phyloP scores from a whole-genome alignment of 2,329 filamentous ascomycete genomes.

The Aspergillus japonicus region DNA sequence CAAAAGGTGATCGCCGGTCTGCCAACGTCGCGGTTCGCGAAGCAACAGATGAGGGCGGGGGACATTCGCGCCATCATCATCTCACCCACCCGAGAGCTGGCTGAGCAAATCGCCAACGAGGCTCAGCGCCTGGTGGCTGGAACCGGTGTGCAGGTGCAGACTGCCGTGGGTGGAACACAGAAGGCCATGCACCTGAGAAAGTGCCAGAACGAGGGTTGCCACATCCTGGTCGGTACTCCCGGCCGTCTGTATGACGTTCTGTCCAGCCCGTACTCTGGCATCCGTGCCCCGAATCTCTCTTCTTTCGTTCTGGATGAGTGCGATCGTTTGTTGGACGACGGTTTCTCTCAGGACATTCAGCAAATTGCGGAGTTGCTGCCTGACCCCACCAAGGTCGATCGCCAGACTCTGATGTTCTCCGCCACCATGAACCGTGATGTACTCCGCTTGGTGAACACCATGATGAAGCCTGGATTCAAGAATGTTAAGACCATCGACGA shows the following conservation, averaged over 20 bases:
- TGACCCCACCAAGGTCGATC: constrained; percentile 58
- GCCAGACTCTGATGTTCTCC: constrained; percentile 93
- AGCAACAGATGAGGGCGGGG: constrained; percentile 22
- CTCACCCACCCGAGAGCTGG: constrained; percentile 63
- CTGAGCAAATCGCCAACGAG: constrained; percentile 67
- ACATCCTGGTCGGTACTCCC: constrained; percentile 86
- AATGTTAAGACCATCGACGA: constrained; percentile 85
- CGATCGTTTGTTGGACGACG: constrained; percentile 64
- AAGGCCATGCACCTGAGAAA: constrained; percentile 67
- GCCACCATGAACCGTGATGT: constrained; percentile 87
- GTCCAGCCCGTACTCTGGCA: constrained; percentile 60
- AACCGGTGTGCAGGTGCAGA: constrained; percentile 68
- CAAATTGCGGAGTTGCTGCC: constrained; percentile 65
- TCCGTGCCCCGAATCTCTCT: constrained; percentile 62
- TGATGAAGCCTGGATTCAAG: constrained; percentile 80
- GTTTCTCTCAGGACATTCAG: constrained; percentile 66
- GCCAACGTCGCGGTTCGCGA: constrained; percentile 46
- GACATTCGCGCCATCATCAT: constrained; percentile 62
- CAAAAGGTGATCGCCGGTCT: constrained; percentile 73
- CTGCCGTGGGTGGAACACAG: constrained; percentile 87
- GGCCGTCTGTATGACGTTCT: constrained; percentile 83
- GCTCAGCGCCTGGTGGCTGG: constrained; percentile 64
- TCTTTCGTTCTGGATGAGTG: constrained; percentile 66
- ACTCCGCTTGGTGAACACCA: constrained; percentile 71
- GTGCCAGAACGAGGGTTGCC: constrained; percentile 74